These are phyloP conservation scores for Apium graveolens DNA, from an alignment of 129 eudicot species.

Conservation along the genomic window DNA sequence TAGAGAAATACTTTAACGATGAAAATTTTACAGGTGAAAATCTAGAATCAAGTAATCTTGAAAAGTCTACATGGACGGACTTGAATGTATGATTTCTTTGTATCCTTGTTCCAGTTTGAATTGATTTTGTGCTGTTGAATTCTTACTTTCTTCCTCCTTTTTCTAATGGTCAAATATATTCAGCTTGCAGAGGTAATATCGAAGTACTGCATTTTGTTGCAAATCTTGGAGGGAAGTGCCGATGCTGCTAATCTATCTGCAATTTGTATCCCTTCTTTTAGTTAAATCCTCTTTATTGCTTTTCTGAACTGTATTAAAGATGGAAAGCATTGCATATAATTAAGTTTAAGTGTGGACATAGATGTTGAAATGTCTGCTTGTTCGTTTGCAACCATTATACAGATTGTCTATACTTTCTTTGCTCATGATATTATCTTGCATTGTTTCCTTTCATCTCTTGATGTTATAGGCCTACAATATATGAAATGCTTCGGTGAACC, in stretches of 20 bases:
- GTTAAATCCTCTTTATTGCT: not conserved
- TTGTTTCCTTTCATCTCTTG: not conserved
- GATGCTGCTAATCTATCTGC: slow-evolving; percentile 77
- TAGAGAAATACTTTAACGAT: not conserved
- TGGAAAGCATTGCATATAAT: not conserved
- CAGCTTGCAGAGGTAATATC: slow-evolving; percentile 67
- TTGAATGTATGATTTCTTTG: slow-evolving; percentile 36
- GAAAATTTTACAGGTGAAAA: slow-evolving; percentile 42
- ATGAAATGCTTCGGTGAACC: not conserved
- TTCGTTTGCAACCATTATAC: not conserved
- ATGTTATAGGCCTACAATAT: not conserved
- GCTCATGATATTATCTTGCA: not conserved
- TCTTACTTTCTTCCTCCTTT: not conserved
- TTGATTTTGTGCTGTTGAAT: not conserved
- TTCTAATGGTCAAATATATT: slow-evolving; percentile 24
- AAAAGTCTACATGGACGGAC: slow-evolving; percentile 59
- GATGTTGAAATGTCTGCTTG: not conserved
- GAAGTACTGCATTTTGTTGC: slow-evolving; percentile 77
- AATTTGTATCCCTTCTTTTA: slow-evolving; percentile 62
- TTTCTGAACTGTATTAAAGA: not conserved
- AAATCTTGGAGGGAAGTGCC: slow-evolving; percentile 57
- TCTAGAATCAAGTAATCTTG: slow-evolving; percentile 45
- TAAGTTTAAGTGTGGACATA: not conserved
- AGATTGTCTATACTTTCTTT: not conserved
- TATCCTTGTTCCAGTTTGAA: not conserved